These are phyloP conservation scores for Vitis labrusca DNA, from an alignment of 164 flowering plant genomes.

Conservation along the genomic window DNA sequence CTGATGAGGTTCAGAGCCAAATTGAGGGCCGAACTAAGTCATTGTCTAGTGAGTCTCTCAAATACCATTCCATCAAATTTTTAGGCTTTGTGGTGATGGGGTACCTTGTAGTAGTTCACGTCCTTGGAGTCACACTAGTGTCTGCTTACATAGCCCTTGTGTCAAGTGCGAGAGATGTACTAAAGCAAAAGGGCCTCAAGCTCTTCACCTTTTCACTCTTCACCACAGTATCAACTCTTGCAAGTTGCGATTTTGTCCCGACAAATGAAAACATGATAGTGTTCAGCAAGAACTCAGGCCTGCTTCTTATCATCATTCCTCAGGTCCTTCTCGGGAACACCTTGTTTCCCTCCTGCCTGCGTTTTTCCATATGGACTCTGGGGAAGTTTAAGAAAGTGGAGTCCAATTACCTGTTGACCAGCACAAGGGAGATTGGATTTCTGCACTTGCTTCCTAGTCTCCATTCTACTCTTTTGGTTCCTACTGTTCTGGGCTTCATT, in stretches of 20 bases:
- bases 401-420: slow-evolving; percentile 32
- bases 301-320: slow-evolving; percentile 53
- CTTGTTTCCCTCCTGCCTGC: slow-evolving; percentile 43
- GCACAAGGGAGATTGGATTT: slow-evolving; percentile 30
- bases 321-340: slow-evolving; percentile 63
- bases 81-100: slow-evolving; percentile 32
- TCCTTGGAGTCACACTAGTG: slow-evolving; percentile 23
- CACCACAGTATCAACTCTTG: slow-evolving; percentile 49
- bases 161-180: slow-evolving; percentile 32
- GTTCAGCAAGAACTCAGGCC: slow-evolving; percentile 53
- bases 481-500: slow-evolving; percentile 45
- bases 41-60: neutral
- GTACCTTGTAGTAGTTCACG: slow-evolving; percentile 24
- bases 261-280: slow-evolving; percentile 76
- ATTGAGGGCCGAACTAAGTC: too few species aligned
- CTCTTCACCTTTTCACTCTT: slow-evolving; percentile 35
- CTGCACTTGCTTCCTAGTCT: slow-evolving; percentile 35
- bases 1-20: too few species aligned
- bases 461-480: slow-evolving; percentile 23
- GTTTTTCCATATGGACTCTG: slow-evolving; percentile 36
- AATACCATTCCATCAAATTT: slow-evolving; percentile 24
- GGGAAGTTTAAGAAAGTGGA: slow-evolving; percentile 30
- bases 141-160: slow-evolving; percentile 20
- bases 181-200: slow-evolving; percentile 31
- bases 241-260: slow-evolving; percentile 65